phyloP scores from a whole-genome alignment of 2,329 filamentous ascomycete species.

The Byssothecium circinans region DNA sequence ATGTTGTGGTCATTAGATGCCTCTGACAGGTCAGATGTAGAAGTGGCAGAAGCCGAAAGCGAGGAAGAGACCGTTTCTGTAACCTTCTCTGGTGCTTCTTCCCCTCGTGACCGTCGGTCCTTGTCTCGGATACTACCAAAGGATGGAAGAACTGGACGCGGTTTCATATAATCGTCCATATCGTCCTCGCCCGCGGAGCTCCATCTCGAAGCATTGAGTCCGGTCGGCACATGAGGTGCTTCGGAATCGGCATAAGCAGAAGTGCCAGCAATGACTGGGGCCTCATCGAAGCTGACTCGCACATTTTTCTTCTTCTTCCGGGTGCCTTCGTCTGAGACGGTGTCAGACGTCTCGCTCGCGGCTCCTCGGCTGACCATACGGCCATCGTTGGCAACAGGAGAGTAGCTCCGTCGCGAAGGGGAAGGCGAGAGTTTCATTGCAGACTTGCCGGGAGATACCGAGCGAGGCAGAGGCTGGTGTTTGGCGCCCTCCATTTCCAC shows the following conservation, averaged over 20 bases:
- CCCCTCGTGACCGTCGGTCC: constrained; percentile 52
- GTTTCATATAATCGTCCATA: constrained; percentile 68
- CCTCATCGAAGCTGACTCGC: constrained; percentile 79
- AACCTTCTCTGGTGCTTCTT: constrained; percentile 55
- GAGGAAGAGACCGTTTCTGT: constrained; percentile 49
- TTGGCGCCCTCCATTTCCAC: constrained; percentile 58
- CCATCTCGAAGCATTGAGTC: constrained; percentile 48
- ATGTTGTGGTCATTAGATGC: constrained; percentile 63
- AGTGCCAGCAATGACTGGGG: constrained; percentile 59
- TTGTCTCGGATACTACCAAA: constrained; percentile 74
- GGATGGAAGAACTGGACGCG: constrained; percentile 70
- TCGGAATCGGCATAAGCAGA: constrained; percentile 28
- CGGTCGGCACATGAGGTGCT: constrained; percentile 20
- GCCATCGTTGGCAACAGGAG: constrained; percentile 55
- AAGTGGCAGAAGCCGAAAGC: constrained; percentile 36
- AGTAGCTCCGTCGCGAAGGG: constrained; percentile 48
- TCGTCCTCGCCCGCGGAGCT: constrained; percentile 55
- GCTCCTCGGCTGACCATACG: constrained; percentile 47
- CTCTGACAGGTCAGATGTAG: constrained; percentile 46
- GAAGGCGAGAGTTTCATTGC: constrained; percentile 69
- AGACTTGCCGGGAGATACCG: constrained; percentile 75
- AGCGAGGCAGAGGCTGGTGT: constrained; percentile 70
- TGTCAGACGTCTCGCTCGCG: constrained; percentile 60
- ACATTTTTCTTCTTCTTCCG: constrained; percentile 61
- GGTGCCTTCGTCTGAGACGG: constrained; percentile 49